phyloP scores from a whole-genome alignment of 257 asterid species.

The Plantago ovata region DNA sequence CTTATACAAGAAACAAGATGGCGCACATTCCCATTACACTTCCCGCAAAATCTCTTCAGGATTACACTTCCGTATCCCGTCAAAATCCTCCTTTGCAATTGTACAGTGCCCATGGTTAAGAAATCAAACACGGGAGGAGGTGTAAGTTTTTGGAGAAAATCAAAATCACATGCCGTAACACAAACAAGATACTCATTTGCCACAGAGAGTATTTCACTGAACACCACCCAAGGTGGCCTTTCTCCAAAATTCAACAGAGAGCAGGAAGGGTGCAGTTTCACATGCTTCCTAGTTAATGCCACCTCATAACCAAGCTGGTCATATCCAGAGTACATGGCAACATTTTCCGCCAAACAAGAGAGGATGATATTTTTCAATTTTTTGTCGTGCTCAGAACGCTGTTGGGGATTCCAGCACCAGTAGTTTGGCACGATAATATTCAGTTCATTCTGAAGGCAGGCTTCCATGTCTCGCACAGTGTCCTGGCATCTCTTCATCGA shows the following conservation, averaged over 20 bases:
- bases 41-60: conserved; percentile 84
- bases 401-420: conserved; percentile 74
- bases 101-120: conserved; percentile 46
- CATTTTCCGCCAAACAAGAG: conserved; percentile 74
- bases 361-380: conserved; percentile 57
- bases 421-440: conserved; percentile 60
- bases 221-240: conserved; percentile 85
- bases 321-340: conserved; percentile 90
- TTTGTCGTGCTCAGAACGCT: conserved; percentile 42
- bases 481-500: conserved; percentile 88
- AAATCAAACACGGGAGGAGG: conserved; percentile 66
- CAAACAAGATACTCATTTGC: conserved; percentile 71
- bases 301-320: conserved; percentile 92
- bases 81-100: conserved; percentile 58
- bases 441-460: conserved; percentile 67
- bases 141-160: conserved; percentile 42
- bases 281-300: conserved; percentile 65
- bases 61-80: conserved; percentile 56
- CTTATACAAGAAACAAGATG: conserved; percentile 54
- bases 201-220: conserved; percentile 67
- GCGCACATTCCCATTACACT: conserved; percentile 39
- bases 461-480: conserved; percentile 66
- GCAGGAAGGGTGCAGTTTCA: conserved; percentile 84
- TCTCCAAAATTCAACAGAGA: conserved; percentile 65
- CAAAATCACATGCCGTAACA: conserved; percentile 64